Conservation (phyloP, 805 yeast genomes). For the Metahyphopichia silvanorum region DNA sequence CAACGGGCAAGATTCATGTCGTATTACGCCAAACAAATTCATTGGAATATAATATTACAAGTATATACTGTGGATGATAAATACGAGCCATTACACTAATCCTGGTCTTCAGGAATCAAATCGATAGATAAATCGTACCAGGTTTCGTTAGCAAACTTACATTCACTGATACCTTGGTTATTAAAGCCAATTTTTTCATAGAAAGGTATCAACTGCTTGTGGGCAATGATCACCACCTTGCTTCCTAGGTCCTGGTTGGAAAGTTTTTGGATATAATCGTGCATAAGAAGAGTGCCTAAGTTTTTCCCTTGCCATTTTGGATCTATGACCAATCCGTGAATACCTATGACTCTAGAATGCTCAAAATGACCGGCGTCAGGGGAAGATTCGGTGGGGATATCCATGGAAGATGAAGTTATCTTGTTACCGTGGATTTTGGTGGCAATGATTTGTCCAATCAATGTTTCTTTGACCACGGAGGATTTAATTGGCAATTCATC, state of each 20-base stretch:
- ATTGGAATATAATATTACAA: too few relatives aligned
- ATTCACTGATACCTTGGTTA: slow-evolving; percentile 61
- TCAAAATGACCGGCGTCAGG: slow-evolving; percentile 66
- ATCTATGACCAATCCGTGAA: slow-evolving; percentile 78
- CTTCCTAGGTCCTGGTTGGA: slow-evolving; percentile 85
- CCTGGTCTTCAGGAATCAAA: slow-evolving; percentile 42
- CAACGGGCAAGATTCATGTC: too few relatives aligned
- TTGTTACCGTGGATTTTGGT: slow-evolving; percentile 57
- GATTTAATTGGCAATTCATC: slow-evolving; percentile 46
- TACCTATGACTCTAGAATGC: slow-evolving; percentile 66
- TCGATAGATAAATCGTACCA: slow-evolving; percentile 62
- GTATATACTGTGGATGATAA: too few relatives aligned
- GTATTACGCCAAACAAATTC: too few relatives aligned
- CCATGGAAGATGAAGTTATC: slow-evolving; percentile 61
- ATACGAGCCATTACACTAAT: too few relatives aligned
- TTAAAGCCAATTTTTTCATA: slow-evolving; percentile 80
- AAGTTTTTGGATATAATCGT: slow-evolving; percentile 87
- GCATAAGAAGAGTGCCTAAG: slow-evolving; percentile 76
- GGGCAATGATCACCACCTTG: slow-evolving; percentile 70
- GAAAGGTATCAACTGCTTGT: slow-evolving; percentile 65
- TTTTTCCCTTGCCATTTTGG: slow-evolving; percentile 78
- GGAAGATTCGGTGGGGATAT: slow-evolving; percentile 42
- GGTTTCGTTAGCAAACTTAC: slow-evolving; percentile 52
- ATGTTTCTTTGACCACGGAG: slow-evolving; percentile 53
- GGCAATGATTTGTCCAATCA: slow-evolving; percentile 79